Conservation (phyloP, 2,329 filamentous ascomycete species). For the Aspergillus sp. region DNA sequence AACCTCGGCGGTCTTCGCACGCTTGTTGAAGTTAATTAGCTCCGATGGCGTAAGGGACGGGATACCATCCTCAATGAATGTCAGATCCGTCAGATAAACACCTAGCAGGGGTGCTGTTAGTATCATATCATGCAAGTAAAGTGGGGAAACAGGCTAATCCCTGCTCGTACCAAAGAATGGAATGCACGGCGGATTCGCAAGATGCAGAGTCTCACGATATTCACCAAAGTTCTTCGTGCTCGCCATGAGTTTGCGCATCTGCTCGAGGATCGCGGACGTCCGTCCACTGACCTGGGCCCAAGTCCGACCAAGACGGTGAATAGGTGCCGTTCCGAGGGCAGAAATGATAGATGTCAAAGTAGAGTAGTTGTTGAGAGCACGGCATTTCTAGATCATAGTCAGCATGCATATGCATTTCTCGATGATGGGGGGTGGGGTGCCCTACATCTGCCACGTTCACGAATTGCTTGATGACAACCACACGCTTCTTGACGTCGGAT, state of each 20-base stretch:
- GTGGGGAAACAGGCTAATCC: neutral
- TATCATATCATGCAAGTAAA: neutral
- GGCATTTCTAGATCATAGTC: conserved; percentile 69
- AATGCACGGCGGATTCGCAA: conserved; percentile 92
- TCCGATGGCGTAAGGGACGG: conserved; percentile 94
- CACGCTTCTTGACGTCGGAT: conserved; percentile 88
- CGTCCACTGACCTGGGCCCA: conserved; percentile 91
- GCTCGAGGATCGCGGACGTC: conserved; percentile 74
- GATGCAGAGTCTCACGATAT: conserved; percentile 88
- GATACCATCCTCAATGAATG: conserved; percentile 98
- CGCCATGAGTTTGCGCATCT: conserved; percentile 90
- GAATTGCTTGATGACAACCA: conserved; percentile 98
- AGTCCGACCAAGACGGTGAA: conserved; percentile 86
- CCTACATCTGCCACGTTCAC: conserved; percentile 87
- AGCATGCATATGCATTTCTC: conserved; percentile 4
- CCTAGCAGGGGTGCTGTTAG: conserved; percentile 46
- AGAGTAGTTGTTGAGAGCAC: conserved; percentile 89
- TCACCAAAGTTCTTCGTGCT: conserved; percentile 98
- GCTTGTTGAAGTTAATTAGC: conserved; percentile 97
- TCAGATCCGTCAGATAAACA: conserved; percentile 94
- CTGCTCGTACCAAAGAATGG: conserved; percentile 78
- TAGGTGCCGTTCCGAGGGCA: conserved; percentile 87
- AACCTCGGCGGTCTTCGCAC: conserved; percentile 94
- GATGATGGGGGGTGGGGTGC: neutral
- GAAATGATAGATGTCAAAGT: conserved; percentile 97